Evolutionary conservation across 2,329 filamentous ascomycete genomes (phyloP).

Genomic region (Lecanosticta acicola): DNA sequence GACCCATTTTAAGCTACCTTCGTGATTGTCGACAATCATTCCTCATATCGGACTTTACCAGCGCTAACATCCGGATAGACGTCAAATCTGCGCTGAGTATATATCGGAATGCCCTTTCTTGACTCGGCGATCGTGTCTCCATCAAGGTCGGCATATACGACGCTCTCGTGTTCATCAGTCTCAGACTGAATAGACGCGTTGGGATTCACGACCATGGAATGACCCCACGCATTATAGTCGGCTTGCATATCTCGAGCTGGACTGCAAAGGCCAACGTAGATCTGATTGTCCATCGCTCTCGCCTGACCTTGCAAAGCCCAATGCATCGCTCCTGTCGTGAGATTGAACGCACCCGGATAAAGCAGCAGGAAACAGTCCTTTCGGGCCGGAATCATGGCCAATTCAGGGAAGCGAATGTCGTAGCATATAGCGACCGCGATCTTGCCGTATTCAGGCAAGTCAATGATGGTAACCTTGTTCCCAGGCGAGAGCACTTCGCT

Average conservation of each 20-base stretch:
- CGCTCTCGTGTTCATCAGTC: constrained; percentile 70
- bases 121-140: constrained; percentile 65
- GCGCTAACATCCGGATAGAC: constrained; percentile 86
- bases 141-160: constrained; percentile 67
- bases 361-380: constrained; percentile 80
- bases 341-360: constrained; percentile 96
- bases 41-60: constrained; percentile 40
- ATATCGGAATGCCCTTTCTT: constrained; percentile 77
- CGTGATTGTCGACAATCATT: too few species aligned
- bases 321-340: constrained; percentile 85
- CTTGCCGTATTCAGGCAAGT: constrained; percentile 81
- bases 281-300: constrained; percentile 85
- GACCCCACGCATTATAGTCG: constrained; percentile 84
- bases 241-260: constrained; percentile 75
- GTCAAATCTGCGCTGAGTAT: constrained; percentile 82
- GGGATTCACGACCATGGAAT: constrained; percentile 82
- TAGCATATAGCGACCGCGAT: constrained; percentile 93
- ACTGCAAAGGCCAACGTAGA: constrained; percentile 88
- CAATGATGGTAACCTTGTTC: constrained; percentile 76
- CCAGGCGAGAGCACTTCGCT: constrained; percentile 83
- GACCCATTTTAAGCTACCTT: too few species aligned
- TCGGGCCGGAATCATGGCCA: constrained; percentile 81
- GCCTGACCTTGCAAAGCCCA: constrained; percentile 80
- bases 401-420: constrained; percentile 92
- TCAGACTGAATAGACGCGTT: constrained; percentile 76